Percentiles rank a stretch among this genome's conserved stretches.
Conservation (phyloP, 495 filamentous ascomycete genomes). For the Oidiodendron maius region DNA sequence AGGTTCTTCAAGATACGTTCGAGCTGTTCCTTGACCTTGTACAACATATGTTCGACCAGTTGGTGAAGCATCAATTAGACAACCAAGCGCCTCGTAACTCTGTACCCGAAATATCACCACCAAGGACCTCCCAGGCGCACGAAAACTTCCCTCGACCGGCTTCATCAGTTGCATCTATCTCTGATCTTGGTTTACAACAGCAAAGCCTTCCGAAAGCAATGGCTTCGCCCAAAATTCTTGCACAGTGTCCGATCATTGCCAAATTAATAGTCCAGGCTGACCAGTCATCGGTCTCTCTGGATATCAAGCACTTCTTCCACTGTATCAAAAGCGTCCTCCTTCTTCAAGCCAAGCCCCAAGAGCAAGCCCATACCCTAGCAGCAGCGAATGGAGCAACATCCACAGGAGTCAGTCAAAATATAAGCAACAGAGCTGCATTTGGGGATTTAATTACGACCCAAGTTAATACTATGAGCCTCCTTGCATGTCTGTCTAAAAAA, state of each 20-base stretch:
- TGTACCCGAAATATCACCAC: constrained; percentile 68
- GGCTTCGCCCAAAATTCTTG: constrained; percentile 97
- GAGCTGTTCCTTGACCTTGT: constrained; percentile 89
- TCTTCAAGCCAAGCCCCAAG: constrained; percentile 88
- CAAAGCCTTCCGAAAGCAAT: constrained; percentile 79
- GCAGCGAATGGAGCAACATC: constrained; percentile 70
- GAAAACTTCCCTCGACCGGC: constrained; percentile 83
- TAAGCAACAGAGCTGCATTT: constrained; percentile 90
- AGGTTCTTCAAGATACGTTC: constrained; percentile 67
- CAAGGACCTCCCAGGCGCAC: constrained; percentile 53
- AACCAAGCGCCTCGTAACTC: constrained; percentile 57
- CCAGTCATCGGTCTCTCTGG: constrained; percentile 65
- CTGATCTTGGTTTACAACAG: constrained; percentile 75
- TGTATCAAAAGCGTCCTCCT: constrained; percentile 86
- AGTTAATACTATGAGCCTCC: constrained; percentile 98
- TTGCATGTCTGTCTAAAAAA: constrained; percentile 86
- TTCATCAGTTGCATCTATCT: constrained; percentile 74
- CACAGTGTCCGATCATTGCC: constrained; percentile 97
- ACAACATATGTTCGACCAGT: constrained; percentile 87
- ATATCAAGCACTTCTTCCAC: constrained; percentile 90
- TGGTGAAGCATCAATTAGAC: constrained; percentile 91
- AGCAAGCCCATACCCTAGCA: constrained; percentile 83
- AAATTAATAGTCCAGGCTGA: constrained; percentile 97
- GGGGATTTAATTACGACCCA: constrained; percentile 97
- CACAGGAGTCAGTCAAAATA: constrained; percentile 87